Evolutionary conservation across 768 basidiomycete genomes (phyloP).

Genomic region (Tricholoma sp.): DNA sequence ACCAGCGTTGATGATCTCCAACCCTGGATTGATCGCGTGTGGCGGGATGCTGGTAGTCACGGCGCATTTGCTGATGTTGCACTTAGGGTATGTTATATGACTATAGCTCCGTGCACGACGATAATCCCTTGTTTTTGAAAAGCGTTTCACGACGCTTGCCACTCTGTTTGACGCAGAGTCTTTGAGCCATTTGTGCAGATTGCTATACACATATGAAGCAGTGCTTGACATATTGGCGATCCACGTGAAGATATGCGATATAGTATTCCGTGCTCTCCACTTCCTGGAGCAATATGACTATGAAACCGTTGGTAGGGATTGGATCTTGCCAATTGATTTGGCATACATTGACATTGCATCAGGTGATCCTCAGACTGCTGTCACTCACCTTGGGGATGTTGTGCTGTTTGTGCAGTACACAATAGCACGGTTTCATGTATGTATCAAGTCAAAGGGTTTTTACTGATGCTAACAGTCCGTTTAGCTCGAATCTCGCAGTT

Average conservation of each 20-base stretch:
- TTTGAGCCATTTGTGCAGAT: constrained; percentile 64
- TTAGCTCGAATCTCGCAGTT: constrained; percentile 47
- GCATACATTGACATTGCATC: background rate
- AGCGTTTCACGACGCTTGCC: constrained; percentile 58
- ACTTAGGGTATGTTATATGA: constrained; percentile 41
- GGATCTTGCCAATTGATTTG: background rate
- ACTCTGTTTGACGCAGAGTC: constrained; percentile 59
- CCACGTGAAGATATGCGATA: constrained; percentile 56
- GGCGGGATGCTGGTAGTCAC: constrained; percentile 55
- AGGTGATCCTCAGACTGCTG: constrained; percentile 85
- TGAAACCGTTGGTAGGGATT: constrained; percentile 68
- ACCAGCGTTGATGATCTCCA: constrained; percentile 30
- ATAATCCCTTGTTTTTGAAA: background rate
- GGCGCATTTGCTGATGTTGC: constrained; percentile 51
- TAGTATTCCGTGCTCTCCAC: constrained; percentile 57
- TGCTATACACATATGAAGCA: constrained; percentile 52
- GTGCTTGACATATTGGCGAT: constrained; percentile 67
- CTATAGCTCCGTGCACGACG: background rate
- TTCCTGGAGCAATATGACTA: constrained; percentile 74
- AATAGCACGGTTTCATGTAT: constrained; percentile 60
- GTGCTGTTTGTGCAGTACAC: constrained; percentile 69
- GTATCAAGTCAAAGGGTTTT: constrained; percentile 11
- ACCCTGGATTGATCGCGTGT: constrained; percentile 40
- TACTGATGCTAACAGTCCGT: constrained; percentile 3
- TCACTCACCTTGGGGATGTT: constrained; percentile 74